Evolutionary conservation across 2,329 filamentous ascomycete species (phyloP).

Genomic region (Pyricularia pennisetigena): DNA sequence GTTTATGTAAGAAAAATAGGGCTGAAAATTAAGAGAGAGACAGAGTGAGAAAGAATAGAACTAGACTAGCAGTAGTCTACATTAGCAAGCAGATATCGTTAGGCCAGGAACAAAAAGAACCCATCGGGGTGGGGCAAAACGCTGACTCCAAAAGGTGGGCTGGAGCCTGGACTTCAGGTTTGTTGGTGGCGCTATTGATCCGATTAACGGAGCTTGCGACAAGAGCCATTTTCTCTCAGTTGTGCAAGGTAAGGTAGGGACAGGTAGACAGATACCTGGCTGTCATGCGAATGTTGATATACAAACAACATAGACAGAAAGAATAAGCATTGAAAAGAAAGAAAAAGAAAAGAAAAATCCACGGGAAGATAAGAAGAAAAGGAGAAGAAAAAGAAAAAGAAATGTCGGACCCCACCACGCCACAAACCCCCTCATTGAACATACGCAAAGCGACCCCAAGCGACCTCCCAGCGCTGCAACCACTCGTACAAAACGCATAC

Average conservation of each 20-base stretch:
- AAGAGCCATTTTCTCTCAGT: too few relatives aligned
- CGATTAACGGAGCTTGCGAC: not conserved
- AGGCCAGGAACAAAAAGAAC: too few relatives aligned
- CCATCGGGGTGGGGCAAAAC: not conserved
- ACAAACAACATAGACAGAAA: not conserved
- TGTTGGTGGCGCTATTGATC: too few relatives aligned
- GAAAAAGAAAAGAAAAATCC: too few relatives aligned
- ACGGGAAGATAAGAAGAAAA: not conserved
- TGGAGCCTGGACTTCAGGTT: not conserved
- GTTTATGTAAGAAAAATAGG: too few relatives aligned
- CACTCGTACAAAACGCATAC: constrained; percentile 32
- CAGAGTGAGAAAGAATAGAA: too few relatives aligned
- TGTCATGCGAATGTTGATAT: too few relatives aligned
- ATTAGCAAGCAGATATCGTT: too few relatives aligned
- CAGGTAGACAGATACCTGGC: too few relatives aligned
- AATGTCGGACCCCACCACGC: not conserved
- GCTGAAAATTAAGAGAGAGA: too few relatives aligned
- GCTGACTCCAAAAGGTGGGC: not conserved
- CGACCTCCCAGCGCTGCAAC: constrained; percentile 22
- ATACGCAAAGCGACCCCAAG: constrained; percentile 23
- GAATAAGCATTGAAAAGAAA: not conserved
- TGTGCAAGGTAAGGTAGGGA: too few relatives aligned
- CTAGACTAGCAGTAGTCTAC: too few relatives aligned
- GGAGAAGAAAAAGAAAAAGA: not conserved
- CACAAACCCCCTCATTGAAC: constrained; percentile 12